Evolutionary conservation across 305 asterid genomes (phyloP).

Genomic region (Withania somnifera): DNA sequence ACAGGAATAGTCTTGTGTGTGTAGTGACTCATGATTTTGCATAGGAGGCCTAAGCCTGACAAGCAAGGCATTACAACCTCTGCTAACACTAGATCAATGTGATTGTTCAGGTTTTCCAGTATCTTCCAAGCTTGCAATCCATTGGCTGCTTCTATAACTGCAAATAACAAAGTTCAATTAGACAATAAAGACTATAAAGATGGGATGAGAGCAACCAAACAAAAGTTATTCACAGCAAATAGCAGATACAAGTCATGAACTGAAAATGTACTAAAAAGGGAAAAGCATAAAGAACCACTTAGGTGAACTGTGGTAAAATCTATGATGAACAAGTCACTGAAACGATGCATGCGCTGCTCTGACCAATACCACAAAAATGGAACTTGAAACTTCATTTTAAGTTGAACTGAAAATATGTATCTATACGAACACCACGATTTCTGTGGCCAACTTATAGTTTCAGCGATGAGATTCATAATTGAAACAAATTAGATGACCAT

Average conservation of each 20-base stretch:
- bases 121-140: slow-evolving; percentile 88
- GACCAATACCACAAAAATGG: neutral
- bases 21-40: slow-evolving; percentile 80
- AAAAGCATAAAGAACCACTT: neutral
- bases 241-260: neutral
- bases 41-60: slow-evolving; percentile 71
- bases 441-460: neutral
- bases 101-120: slow-evolving; percentile 59
- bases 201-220: neutral
- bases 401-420: neutral
- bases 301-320: neutral
- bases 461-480: neutral
- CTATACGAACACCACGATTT: neutral
- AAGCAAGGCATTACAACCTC: slow-evolving; percentile 75
- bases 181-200: neutral
- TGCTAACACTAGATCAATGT: slow-evolving; percentile 63
- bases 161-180: slow-evolving; percentile 1
- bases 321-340: neutral
- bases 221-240: neutral
- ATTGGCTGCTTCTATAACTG: slow-evolving; percentile 67
- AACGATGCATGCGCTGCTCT: neutral
- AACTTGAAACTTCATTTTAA: neutral
- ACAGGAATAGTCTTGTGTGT: slow-evolving; percentile 73
- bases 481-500: neutral
- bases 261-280: neutral